Percentiles rank a stretch among this genome's conserved stretches.
Conservation (phyloP, 1,284 basidiomycete species). For the Singerocomus inundabilis region DNA sequence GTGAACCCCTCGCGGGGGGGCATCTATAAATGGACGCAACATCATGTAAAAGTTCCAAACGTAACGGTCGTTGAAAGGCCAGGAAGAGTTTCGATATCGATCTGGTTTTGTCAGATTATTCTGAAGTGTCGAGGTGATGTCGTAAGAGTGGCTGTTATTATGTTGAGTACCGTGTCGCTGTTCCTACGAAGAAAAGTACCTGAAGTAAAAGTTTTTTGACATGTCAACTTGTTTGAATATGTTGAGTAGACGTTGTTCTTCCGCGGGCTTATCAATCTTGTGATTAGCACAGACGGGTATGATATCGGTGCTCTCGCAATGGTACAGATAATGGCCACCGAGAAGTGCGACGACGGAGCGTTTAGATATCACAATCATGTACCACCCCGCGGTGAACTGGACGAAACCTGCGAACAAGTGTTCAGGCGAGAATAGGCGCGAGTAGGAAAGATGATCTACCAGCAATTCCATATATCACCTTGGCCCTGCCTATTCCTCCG, state of each 20-base stretch:
- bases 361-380: constrained; percentile 87
- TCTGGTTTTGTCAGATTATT: constrained; percentile 77
- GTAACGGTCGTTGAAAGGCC: constrained; percentile 85
- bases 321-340: constrained; percentile 96
- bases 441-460: constrained; percentile 39
- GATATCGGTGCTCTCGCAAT: constrained; percentile 92
- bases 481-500: constrained; percentile 84
- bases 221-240: constrained; percentile 98
- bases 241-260: constrained; percentile 83
- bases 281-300: constrained; percentile 72
- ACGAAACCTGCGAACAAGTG: constrained; percentile 64
- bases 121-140: constrained; percentile 93
- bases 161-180: constrained; percentile 1
- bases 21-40: constrained; percentile 56
- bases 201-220: constrained; percentile 99
- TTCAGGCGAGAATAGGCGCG: background rate
- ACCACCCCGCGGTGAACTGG: constrained; percentile 89
- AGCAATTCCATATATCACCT: constrained; percentile 77
- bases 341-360: constrained; percentile 91
- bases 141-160: constrained; percentile 83
- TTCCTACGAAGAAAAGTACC: constrained; percentile 45
- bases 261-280: constrained; percentile 78
- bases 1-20: constrained; percentile 32
- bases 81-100: constrained; percentile 43
- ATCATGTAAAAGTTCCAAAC: constrained; percentile 97